Base-by-base conservation (phyloP, 345 rosid genomes). In the Acer saccharum region DNA sequence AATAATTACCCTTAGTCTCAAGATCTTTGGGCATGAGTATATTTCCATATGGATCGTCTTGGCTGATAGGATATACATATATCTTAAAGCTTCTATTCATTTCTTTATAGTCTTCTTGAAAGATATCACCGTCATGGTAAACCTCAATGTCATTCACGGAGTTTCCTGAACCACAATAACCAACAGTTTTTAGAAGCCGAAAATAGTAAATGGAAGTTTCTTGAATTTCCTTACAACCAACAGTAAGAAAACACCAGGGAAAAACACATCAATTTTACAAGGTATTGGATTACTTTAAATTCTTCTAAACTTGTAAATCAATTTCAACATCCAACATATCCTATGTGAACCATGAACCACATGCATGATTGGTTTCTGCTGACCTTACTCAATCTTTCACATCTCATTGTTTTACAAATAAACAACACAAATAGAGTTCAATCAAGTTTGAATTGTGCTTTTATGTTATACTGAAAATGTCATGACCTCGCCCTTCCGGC, bases 11-110 rank as follows among this genome's bases (percentile, higher is more conserved):
- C 13, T 76, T 80, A 2, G 90, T 89, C 46, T 85, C 84, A 18
- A 74, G 76, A 43, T 77, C 75, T 52, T 80, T 85, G 0, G 91
- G 89, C 79, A 85, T 71, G 44, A 89, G 81, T 13, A 78, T 85
- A 61, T 88, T 85, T 14, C 85, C 84, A 17, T 84, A 89, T 16
- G 89, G 90, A 50, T 89, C 89, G n/a, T 83, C 72, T 29, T 29
- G 71, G 79, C 80, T 82, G 84, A 85, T 84, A 75, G 89, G 93
- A 68, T 88, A 90, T 78, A 85, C 82, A 74, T 85, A 86, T 65
- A 90, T 86, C 90, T 85, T 88, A 75, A 90, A 84, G 85, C 89
- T 84, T 74, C 80, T 81, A 70, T 88, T 90, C 93, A 90, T 86
- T 68, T 79, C 79, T 80, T 81, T 78, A 71, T 84, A 89, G 76